phyloP scores from a whole-genome alignment of 495 filamentous ascomycete species.

The Copromyces sp. region DNA sequence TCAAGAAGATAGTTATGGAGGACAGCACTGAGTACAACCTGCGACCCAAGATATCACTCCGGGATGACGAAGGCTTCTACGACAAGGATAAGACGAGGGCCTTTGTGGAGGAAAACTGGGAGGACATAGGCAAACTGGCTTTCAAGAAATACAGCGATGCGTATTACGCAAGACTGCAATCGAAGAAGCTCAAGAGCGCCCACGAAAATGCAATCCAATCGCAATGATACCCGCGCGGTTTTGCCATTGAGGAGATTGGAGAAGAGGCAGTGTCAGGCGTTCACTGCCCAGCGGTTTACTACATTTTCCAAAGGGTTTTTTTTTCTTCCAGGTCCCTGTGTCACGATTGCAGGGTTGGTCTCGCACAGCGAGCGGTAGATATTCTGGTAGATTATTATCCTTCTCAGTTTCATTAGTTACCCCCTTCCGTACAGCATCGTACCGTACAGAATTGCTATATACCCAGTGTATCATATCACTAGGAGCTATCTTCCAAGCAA shows the following conservation, averaged over 20 bases:
- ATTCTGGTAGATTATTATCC: not conserved
- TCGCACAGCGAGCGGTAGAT: not conserved
- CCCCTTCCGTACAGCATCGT: not conserved
- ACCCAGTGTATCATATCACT: not conserved
- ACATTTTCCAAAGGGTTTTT: not conserved
- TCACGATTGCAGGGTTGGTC: not conserved
- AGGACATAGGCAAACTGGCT: slow-evolving; percentile 22
- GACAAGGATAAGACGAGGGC: slow-evolving; percentile 20
- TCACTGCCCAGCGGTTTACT: not conserved
- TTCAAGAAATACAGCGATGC: slow-evolving; percentile 17
- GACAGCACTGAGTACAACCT: slow-evolving; percentile 24
- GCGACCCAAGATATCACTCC: slow-evolving; percentile 8
- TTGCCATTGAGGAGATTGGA: not conserved
- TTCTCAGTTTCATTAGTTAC: not conserved
- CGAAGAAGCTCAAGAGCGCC: slow-evolving; percentile 5
- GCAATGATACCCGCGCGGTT: not conserved
- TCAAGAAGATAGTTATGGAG: slow-evolving; percentile 30
- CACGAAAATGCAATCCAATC: not conserved
- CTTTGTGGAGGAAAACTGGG: slow-evolving; percentile 29
- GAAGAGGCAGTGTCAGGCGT: not conserved
- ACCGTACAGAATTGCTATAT: not conserved
- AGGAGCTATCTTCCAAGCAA: not conserved
- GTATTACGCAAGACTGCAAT: slow-evolving; percentile 9
- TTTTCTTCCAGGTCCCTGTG: not conserved
- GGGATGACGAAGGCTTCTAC: slow-evolving; percentile 27